Base-by-base conservation (phyloP, 1,284 basidiomycete species). In the Malassezia globosa region DNA sequence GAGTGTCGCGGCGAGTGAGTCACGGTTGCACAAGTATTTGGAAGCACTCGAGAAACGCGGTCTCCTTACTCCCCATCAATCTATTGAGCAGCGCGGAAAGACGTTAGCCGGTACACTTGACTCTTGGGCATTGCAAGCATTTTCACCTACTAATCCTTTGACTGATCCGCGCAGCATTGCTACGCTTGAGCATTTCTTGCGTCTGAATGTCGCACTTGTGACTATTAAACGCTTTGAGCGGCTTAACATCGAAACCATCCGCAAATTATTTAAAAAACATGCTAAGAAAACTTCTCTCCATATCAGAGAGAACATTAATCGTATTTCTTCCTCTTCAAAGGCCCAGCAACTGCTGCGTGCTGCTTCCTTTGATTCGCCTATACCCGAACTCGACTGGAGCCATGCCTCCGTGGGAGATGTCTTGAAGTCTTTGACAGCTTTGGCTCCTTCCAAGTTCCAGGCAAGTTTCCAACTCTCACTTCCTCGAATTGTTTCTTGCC, bases 241-340 rank as follows among this genome's bases (percentile, higher is more conserved):
- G 27, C 87, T 87, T 7, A 95, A 88, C 60, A 78, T 84, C 6
- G 87, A 94, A 71, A 90, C 89, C 0, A 72, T 73, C 16, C 55
- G 73, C n/a, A 75, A 75, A 63, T 74, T 75, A 29, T 79, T 94
- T 54, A 94, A 95, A 77, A 95, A 95, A 71, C 90, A 94, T 69
- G 80, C 85, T 23, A 95, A 94, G 72, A 81, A 87, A 4, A 87
- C 85, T 0, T 66, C 68, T 0, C 59, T 79, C 7, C 47, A 47
- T 16, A 41, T 38, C 4, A 37, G 23, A 27, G 14, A 21, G 7
- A 46, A 18, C 18, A 37, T 46, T 10, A 29, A 18, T 5, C 18
- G 29, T 22, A 35, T 43, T 4, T 7, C 31, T 6, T 34, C 23
- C 16, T 31, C 29, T 33, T 22, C 37, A 16, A 19, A 40, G 14